A percentile compares a stretch with the other conserved stretches of the same genome.
These are phyloP conservation scores for Penicillium sp. DNA, from an alignment of 2,329 filamentous ascomycete species.

Conservation along the genomic window DNA sequence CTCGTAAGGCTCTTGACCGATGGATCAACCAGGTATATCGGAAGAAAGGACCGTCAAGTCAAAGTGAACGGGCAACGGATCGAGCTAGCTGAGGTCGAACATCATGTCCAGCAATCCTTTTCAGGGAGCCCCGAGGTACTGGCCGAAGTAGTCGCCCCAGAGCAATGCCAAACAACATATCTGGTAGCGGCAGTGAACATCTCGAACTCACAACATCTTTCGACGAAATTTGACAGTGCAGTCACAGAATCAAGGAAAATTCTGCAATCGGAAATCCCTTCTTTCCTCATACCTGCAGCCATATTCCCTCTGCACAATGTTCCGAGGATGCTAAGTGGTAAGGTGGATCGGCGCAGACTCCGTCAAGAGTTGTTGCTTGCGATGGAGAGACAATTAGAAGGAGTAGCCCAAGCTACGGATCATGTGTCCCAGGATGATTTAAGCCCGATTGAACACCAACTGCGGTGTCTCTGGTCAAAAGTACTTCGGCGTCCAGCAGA, in stretches of 20 bases:
- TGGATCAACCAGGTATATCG: not conserved
- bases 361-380: no score
- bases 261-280: not conserved
- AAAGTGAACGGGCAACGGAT: conserved; percentile 8
- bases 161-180: not conserved
- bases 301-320: not conserved
- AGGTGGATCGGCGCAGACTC: not conserved
- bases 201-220: no score
- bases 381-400: no score
- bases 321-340: not conserved
- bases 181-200: not conserved
- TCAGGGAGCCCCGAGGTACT: not conserved
- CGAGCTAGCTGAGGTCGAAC: conserved; percentile 6
- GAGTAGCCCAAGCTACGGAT: not conserved
- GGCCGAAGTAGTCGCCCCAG: not conserved
- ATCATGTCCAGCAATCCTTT: not conserved
- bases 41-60: conserved; percentile 4
- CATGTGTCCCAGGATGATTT: not conserved
- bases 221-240: not conserved
- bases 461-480: not conserved
- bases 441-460: not conserved
- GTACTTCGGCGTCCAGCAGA: not conserved
- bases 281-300: not conserved
- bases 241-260: not conserved
- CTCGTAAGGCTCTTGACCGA: not conserved